Base-by-base conservation (phyloP, 176 grass and related monocot species). In the Tillandsia leiboldiana region DNA sequence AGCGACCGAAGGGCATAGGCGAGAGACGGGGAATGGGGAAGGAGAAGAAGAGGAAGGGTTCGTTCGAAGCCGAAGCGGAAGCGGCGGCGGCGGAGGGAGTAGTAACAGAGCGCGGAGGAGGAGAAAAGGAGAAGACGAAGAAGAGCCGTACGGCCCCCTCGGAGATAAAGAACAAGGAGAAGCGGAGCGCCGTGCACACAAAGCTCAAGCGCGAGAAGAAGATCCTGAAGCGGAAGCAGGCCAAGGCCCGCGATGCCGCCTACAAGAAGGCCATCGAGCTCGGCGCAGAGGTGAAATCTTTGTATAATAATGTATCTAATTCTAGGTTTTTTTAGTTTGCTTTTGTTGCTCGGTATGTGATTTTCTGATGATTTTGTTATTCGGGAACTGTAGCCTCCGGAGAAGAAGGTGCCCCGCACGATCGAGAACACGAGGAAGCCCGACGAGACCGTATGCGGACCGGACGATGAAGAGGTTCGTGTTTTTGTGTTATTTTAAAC, bases 131-230 rank as follows among this genome's bases (percentile, higher is more conserved):
- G 75, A 78, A 74, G 79, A 73, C 73, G 62, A 87, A 74, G 77
- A 12, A 59, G 49, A 78, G 42, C 8, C 51, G 79, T 49, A 62
- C 53, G 14, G 70, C 79, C 20, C 89, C 89, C 8, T 92, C 94
- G 29, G 73, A 83, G 86, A 90, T 97, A 64, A 97, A 85, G 79
- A 97, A 97, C 74, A 97, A 97, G 86, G 89, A 92, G n/a, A n/a
- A n/a, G n/a, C n/a, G n/a, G n/a, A n/a, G n/a, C n/a, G n/a, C n/a
- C n/a, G n/a, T n/a, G n/a, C n/a, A n/a, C n/a, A n/a, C n/a, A n/a
- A n/a, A n/a, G n/a, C n/a, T n/a, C n/a, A n/a, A n/a, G n/a, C n/a
- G n/a, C n/a, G n/a, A n/a, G n/a, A n/a, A n/a, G n/a, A n/a, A n/a
- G n/a, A n/a, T n/a, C n/a, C n/a, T n/a, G n/a, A n/a, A n/a, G n/a